phyloP scores from a whole-genome alignment of 2,329 filamentous ascomycete species.

The Hypoxylon sp. region DNA sequence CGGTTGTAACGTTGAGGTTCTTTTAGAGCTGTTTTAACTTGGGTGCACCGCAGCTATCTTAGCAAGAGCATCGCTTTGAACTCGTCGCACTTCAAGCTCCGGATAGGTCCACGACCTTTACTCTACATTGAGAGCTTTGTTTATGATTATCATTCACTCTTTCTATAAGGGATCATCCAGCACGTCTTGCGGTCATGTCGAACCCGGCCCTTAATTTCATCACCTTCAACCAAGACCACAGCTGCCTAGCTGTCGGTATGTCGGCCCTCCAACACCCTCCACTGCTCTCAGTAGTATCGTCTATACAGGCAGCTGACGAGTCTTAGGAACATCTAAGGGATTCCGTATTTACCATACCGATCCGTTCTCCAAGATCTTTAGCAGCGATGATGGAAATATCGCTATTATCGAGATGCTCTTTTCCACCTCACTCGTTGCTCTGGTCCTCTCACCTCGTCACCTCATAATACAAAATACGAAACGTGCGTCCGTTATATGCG shows the following conservation, averaged over 20 bases:
- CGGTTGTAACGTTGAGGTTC: constrained; percentile 31
- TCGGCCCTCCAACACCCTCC: constrained; percentile 39
- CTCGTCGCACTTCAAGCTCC: constrained; percentile 7
- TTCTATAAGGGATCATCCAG: constrained; percentile 5
- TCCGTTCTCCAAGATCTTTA: constrained; percentile 94
- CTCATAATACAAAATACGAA: constrained; percentile 98
- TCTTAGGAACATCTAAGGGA: constrained; percentile 86
- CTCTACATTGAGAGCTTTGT: neutral
- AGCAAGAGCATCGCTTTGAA: constrained; percentile 13
- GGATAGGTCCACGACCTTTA: constrained; percentile 7
- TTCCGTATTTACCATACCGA: constrained; percentile 98
- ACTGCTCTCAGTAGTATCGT: constrained; percentile 29
- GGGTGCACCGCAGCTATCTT: constrained; percentile 2
- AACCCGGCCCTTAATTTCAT: constrained; percentile 92
- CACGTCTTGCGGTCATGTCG: constrained; percentile 66
- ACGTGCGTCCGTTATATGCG: constrained; percentile 89
- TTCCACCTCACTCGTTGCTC: constrained; percentile 94
- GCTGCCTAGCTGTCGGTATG: constrained; percentile 93
- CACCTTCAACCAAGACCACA: constrained; percentile 99
- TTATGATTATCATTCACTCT: constrained; percentile 16
- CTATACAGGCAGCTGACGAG: constrained; percentile 24
- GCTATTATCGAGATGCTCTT: constrained; percentile 99
- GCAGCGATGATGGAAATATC: constrained; percentile 94
- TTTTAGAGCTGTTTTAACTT: constrained; percentile 22
- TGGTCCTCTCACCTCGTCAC: constrained; percentile 91